Base-by-base conservation (phyloP, 768 basidiomycete species). In the Gloeopeniophorella convolvens region DNA sequence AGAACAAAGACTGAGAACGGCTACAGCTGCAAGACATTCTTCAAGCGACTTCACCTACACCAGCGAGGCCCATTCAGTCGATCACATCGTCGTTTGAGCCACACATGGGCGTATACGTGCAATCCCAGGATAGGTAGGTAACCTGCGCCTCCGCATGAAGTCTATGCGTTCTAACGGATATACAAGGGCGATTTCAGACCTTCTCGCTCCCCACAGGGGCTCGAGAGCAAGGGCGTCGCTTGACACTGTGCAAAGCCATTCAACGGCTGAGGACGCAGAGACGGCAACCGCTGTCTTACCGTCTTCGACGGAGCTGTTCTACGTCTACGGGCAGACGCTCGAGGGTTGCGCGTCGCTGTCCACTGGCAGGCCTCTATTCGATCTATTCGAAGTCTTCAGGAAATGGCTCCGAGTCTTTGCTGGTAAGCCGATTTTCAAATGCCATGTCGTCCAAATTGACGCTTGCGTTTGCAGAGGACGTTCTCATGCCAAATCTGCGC, bases 401-500 rank as follows among this genome's bases (percentile, higher is more conserved):
- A 98, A 97, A 64, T 98, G 95, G 94, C 68, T 99, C 28, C 78
- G 81, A 58, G 82, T 93, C 35, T 99, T 95, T 70, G 93, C 95
- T 41, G 90, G 91, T 89, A 15, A 28, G 74, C 68, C 9, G 16
- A 6, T n/a, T 16, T 21, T 16, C 10, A 5, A 11, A 33, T 44
- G 36, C 31, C 13, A 4, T 6, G 16, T 46, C 16, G 30, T 4
- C 26, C 12, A 30, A 36, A 45, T 48, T 49, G 47, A n/a, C 50
- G 50, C 49, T 35, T 36, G 51, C 42, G 18, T 45, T n/a, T 36
- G 36, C 55, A 86, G 96, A 99, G 72, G 95, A 98, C 41, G 86
- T 98, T 0, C 73, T 99, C 1, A 69, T 81, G 21, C 71, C 79
- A 10, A 78, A 76, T 49, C 63, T 90, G 62, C 94, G 91, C 65